Evolutionary conservation across 1,284 basidiomycete genomes (phyloP), one percentile per base, ranked within the genome.

Genomic region (Fomitopsis pinicola): DNA sequence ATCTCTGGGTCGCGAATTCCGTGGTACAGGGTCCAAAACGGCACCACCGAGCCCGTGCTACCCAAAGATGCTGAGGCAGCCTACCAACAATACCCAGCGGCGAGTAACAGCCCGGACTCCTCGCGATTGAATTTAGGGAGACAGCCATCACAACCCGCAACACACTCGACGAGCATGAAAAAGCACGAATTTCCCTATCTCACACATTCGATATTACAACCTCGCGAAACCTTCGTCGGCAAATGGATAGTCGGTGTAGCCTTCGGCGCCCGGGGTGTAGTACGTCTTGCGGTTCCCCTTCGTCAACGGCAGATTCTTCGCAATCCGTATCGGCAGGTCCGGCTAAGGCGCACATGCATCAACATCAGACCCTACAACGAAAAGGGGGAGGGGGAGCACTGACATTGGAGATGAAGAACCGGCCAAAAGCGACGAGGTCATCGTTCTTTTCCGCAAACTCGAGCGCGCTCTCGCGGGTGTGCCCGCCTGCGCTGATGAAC

Each of bases 391-490:
- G 7, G 7, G 22, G 9, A 57, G 22, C 7, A 59, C 66, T 33
- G 44, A 80, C 75, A 63, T 81, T 80, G 0, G 77, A 70, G 58
- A 84, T 80, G 66, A 81, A 86, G 58, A 69, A 69, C 12, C 83
- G 72, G 1, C 81, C 85, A 62, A 83, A 80, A 0, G 77, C 80
- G 45, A 82, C 69, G 9, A 82, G 44, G 65, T 79, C 69, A 62
- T 73, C 70, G 64, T 69, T 64, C 69, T 72, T 60, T 64, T 75
- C 72, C 1, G 72, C 72, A 3, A 56, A 55, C 15, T 65, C 57
- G 5, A 74, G 59, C 22, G 74, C 76, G 2, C 42, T 65, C 53
- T 71, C 72, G 5, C 71, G 62, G 0, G 63, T 70, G 57, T 71
- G 73, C 12, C 78, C 79, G 3, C 78, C 77, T 5, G 78, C 66